Evolutionary conservation across 208 protist species (phyloP).

Genomic region (Acanthamoeba castellanii): DNA sequence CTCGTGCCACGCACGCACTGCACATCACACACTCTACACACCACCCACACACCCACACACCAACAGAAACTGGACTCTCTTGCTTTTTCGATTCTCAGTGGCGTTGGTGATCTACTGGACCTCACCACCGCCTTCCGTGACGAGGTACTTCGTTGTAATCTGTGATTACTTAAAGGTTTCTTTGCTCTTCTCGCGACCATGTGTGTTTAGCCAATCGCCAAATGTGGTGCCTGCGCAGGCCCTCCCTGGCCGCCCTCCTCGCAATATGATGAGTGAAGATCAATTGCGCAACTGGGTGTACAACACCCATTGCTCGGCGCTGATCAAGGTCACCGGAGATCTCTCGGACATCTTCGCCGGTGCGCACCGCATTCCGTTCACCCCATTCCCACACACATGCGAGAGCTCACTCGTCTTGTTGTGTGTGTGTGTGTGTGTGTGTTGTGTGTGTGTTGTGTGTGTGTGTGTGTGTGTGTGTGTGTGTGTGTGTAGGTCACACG

Average conservation of each 20-base stretch:
- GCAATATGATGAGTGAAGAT: not conserved
- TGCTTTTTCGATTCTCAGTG: not conserved
- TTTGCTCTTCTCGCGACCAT: too few species aligned
- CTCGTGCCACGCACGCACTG: too few species aligned
- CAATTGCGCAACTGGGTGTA: conserved; percentile 40
- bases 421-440: too few species aligned
- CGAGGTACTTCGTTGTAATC: not conserved
- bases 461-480: too few species aligned
- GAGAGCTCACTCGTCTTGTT: too few species aligned
- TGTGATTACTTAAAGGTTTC: not conserved
- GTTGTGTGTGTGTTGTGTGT: too few species aligned
- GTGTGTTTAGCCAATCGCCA: too few species aligned
- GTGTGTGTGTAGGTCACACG: not conserved
- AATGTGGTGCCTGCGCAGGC: not conserved
- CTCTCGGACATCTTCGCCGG: conserved; percentile 40
- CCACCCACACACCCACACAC: not conserved
- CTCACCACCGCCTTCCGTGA: conserved; percentile 21
- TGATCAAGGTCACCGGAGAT: conserved; percentile 49
- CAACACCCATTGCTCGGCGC: conserved; percentile 43
- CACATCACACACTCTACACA: not conserved
- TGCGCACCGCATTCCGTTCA: not conserved
- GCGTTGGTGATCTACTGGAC: conserved; percentile 15
- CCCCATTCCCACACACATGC: too few species aligned
- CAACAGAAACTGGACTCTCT: not conserved
- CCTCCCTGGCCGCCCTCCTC: not conserved